A percentile compares a stretch with the other conserved stretches of the same genome.
These are phyloP conservation scores for Breviolum minutum DNA, from an alignment of 73 alveolate genomes.

Conservation along the genomic window DNA sequence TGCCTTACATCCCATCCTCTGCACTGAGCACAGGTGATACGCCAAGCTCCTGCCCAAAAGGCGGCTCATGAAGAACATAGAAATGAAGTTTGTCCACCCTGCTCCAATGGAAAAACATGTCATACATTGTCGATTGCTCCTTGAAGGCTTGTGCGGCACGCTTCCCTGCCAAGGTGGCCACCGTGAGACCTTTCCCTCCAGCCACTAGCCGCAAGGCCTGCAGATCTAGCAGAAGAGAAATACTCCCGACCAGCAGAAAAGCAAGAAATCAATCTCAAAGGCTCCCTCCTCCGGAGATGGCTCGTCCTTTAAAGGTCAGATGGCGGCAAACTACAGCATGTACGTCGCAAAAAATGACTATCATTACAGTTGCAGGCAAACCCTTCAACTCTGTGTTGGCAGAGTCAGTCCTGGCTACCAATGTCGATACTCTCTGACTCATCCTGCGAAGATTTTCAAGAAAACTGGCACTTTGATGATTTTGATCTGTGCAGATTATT, in stretches of 20 bases:
- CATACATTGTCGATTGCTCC: neutral
- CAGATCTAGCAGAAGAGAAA: neutral
- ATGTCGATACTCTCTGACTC: conserved; percentile 49
- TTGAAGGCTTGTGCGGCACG: conserved; percentile 70
- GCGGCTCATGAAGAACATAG: neutral
- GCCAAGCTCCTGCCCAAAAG: neutral
- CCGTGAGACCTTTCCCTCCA: conserved; percentile 42
- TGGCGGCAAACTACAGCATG: neutral
- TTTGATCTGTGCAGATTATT: neutral
- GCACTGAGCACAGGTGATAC: conserved; percentile 17
- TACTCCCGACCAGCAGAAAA: neutral
- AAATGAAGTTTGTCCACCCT: too few relatives aligned
- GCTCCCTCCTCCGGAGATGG: neutral
- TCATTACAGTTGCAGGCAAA: neutral
- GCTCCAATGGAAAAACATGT: neutral
- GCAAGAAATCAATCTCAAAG: neutral
- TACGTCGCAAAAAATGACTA: neutral
- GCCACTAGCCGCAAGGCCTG: conserved; percentile 37
- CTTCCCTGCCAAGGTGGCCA: conserved; percentile 69
- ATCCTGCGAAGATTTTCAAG: neutral
- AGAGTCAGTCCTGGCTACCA: neutral
- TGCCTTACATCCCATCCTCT: neutral
- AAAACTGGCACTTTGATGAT: too few relatives aligned
- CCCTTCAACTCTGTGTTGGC: neutral
- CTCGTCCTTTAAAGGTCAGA: neutral